phyloP scores from a whole-genome alignment of 768 basidiomycete species.

The Suillus decipiens region DNA sequence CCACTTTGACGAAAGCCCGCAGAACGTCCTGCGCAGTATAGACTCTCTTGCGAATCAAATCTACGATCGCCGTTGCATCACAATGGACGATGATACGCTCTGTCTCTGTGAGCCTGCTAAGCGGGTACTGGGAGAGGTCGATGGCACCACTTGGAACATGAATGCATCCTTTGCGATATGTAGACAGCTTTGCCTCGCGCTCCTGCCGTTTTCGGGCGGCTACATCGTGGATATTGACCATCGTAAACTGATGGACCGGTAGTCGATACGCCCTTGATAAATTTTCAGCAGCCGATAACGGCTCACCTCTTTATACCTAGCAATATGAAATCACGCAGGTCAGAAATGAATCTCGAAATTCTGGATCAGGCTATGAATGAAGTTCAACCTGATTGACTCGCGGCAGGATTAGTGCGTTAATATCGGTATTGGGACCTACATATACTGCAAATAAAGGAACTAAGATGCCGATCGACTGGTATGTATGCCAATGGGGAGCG shows the following conservation, averaged over 20 bases:
- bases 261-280: neutral
- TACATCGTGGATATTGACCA: constrained; percentile 1
- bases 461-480: neutral
- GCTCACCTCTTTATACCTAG: constrained; percentile 2
- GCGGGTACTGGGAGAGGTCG: constrained; percentile 30
- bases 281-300: neutral
- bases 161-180: constrained; percentile 9
- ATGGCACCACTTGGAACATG: constrained; percentile 8
- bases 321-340: neutral
- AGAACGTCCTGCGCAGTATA: constrained; percentile 30
- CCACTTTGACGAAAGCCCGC: constrained; percentile 28
- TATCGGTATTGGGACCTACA: too few species aligned
- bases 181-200: constrained; percentile 22
- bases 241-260: neutral
- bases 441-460: neutral
- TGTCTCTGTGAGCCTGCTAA: constrained; percentile 25
- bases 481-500: neutral
- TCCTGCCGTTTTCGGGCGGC: constrained; percentile 26
- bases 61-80: constrained; percentile 31
- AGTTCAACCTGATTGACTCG: neutral
- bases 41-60: constrained; percentile 22
- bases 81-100: constrained; percentile 31
- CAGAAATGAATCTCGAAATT: neutral
- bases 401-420: neutral
- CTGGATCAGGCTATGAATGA: neutral